Base-by-base conservation (phyloP, 306 rosid genomes). In the Citrullus amarus region DNA sequence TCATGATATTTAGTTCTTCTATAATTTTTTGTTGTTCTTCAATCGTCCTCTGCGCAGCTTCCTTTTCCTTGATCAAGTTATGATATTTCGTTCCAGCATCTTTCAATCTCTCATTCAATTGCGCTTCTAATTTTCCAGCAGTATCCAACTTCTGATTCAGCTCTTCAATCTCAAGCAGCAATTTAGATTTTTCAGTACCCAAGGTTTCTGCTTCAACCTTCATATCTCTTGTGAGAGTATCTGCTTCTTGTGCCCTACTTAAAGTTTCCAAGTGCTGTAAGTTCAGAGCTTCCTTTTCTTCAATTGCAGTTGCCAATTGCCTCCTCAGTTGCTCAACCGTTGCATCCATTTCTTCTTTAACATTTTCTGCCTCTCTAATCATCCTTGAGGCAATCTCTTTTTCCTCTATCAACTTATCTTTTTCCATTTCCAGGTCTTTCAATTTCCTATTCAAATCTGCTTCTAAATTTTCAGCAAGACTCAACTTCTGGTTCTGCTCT, bases 351-450 rank as follows among this genome's bases (percentile, higher is more conserved):
- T 70, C 76, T 46, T 46, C 58, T 22, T 20, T 44, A 70, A 12
- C 32, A 22, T 46, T 86, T 81, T 85, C 90, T 72, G 83, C 91
- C 88, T 82, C 92, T 2, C 84, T 90, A 85, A 82, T 86, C 85
- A 36, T 86, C 63, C 68, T 78, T 18, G 69, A 63, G 38, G 86
- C 68, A n/a, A 63, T 22, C 72, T 78, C 83, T 72, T 86, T 86
- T 77, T 80, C 88, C 81, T 44, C 22, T 25, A 68, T 63, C 79
- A 78, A 63, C 76, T 43, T 62, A 15, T 54, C 80, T 57, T 71
- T 83, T 76, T 86, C 83, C n/a, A 39, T 70, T 75, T 80, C 86
- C 18, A 76, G 6, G 69, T 80, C 81, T 66, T 58, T 83, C 79
- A 85, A 43, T 60, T 67, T 83, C 63, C 43, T 58, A 78, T 75